Base-by-base conservation (phyloP, 768 basidiomycete genomes). In the Lactarius sanguifluus region DNA sequence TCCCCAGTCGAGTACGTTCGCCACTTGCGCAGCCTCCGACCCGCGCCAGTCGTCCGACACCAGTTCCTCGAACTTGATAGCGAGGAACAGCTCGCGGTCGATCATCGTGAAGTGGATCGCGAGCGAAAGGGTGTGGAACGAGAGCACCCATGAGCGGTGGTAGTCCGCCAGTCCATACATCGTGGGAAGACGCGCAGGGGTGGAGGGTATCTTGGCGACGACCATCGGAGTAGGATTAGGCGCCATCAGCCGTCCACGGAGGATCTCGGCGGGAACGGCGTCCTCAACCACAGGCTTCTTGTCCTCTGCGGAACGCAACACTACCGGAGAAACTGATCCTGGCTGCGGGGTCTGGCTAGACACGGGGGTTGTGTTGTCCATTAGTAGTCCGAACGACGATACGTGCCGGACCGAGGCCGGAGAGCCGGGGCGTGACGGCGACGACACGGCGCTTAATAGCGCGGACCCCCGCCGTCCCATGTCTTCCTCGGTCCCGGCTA, bases 41-140 rank as follows among this genome's bases (percentile, higher is more conserved):
- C 81, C 80, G 75, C 82, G 80, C 88, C 88, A 90, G 45, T 90
- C 86, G 58, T 86, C 83, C 67, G 86, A 81, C 45, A 93, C 86
- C n/a, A 94, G 81, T 72, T 96, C 94, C 72, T 95, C 92, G 73
- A 94, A 94, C 71, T 88, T 89, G 75, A 96, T 82, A 15, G 85
- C 83, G 75, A 91, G 86, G 74, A 94, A 92, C 62, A 96, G 77
- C 71, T 96, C 94, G 30, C 91, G 83, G 69, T 96, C 94, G 69
- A 96, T 93, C 83, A 93, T 88, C 8, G 89, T 83, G 72, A 96
- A 91, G 71, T 94, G 91, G 61, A 87, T 82, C 1, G 90, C 90
- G 40, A 97, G 75, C 5, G 77, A 77, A 43, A 85, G 85, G 1
- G 90, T 85, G 7, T 85, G 80, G 73, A 83, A 80, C 36, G 73